Evolutionary conservation across 2,329 filamentous ascomycete genomes (phyloP).

Genomic region (Cytospora piceicola): DNA sequence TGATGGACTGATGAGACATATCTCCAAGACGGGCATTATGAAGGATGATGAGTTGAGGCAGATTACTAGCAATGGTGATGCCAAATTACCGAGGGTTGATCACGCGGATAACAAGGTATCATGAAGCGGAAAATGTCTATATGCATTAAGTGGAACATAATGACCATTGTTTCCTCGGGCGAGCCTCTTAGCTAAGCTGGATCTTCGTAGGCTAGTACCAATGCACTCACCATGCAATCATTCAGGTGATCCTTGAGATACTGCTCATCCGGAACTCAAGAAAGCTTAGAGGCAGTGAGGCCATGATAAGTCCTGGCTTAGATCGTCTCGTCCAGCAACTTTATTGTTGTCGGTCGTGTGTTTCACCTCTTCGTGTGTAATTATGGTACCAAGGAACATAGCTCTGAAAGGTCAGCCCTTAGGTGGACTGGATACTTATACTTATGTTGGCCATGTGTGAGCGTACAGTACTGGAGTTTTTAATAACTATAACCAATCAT

Average conservation of each 20-base stretch:
- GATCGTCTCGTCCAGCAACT: background rate
- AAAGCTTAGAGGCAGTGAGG: background rate
- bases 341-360: background rate
- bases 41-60: conserved; percentile 32
- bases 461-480: no score
- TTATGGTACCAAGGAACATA: background rate
- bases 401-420: background rate
- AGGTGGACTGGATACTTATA: conserved; percentile 5
- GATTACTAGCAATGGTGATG: conserved; percentile 17
- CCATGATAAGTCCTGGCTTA: conserved; percentile 1
- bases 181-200: no score
- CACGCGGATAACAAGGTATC: background rate
- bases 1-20: conserved; percentile 50
- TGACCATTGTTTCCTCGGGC: no score
- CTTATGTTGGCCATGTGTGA: background rate
- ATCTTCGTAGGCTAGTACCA: no score
- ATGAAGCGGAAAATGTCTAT: background rate
- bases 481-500: no score
- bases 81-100: conserved; percentile 9
- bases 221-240: no score
- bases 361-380: conserved; percentile 8
- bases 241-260: no score
- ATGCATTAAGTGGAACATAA: no score
- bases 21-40: conserved; percentile 43
- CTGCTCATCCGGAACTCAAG: no score